Conservation (phyloP, 2,329 filamentous ascomycete species). For the Colletotrichum kahawae region DNA sequence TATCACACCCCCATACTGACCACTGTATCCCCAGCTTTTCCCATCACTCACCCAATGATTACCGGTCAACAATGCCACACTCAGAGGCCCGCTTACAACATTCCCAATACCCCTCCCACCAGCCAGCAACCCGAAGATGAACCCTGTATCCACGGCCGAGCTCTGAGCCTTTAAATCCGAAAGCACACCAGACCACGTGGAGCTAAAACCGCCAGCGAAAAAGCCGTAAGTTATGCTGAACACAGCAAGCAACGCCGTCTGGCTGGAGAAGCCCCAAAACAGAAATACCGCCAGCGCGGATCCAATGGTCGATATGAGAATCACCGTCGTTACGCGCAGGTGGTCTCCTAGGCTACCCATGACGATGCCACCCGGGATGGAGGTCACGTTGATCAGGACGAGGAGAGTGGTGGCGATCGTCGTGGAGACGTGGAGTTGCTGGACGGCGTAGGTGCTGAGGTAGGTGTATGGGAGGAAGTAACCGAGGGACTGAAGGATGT, state of each 20-base stretch:
- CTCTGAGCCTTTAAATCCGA: neutral
- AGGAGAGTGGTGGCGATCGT: neutral
- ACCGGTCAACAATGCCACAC: neutral
- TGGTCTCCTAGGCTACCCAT: neutral
- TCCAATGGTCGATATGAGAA: neutral
- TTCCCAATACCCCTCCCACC: neutral
- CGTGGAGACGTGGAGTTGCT: neutral
- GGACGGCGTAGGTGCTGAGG: neutral
- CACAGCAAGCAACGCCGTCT: neutral
- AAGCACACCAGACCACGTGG: neutral
- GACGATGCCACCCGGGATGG: neutral
- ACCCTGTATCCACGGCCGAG: neutral
- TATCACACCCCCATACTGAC: neutral
- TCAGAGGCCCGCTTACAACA: neutral
- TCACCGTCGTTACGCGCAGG: neutral
- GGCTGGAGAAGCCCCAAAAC: neutral
- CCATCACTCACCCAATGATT: rapidly evolving
- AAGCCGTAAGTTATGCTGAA: neutral
- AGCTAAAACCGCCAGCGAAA: neutral
- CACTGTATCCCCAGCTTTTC: neutral
- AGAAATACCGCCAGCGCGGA: neutral
- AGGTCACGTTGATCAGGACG: neutral
- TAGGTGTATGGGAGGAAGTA: neutral
- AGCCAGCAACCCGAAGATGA: neutral
- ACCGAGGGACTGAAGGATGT: neutral